Evolutionary conservation across 192 early-diverging fungal species (phyloP).

Genomic region (Oehlia diaphana): DNA sequence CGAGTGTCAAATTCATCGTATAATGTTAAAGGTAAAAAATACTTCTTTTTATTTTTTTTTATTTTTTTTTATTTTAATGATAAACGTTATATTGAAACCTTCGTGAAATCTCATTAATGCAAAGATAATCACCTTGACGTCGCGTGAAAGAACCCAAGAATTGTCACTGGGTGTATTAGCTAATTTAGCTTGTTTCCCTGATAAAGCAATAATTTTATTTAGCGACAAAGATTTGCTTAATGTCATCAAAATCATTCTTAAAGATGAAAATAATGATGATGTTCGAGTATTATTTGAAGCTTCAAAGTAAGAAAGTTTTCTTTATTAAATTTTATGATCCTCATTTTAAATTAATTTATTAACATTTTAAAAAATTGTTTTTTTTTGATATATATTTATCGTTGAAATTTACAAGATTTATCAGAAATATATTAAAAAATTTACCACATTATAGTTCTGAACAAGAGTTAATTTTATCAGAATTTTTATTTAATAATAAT

Average conservation of each 20-base stretch:
- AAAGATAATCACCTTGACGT: conserved; percentile 30
- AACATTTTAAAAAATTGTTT: no score
- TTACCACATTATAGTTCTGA: background rate
- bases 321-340: background rate
- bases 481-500: background rate
- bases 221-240: conserved; percentile 35
- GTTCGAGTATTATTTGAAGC: background rate
- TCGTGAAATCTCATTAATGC: background rate
- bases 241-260: background rate
- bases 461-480: background rate
- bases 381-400: no score
- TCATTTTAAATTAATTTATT: no score
- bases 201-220: conserved; percentile 28
- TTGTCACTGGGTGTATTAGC: conserved; percentile 38
- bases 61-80: background rate
- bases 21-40: conserved; percentile 31
- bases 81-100: background rate
- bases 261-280: background rate
- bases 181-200: conserved; percentile 40
- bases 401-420: background rate
- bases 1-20: conserved; percentile 27
- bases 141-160: conserved; percentile 35
- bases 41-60: no score
- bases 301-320: background rate
- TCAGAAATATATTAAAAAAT: background rate